Evolutionary conservation across 768 basidiomycete species (phyloP).

Genomic region (Mycena albidolilacea): DNA sequence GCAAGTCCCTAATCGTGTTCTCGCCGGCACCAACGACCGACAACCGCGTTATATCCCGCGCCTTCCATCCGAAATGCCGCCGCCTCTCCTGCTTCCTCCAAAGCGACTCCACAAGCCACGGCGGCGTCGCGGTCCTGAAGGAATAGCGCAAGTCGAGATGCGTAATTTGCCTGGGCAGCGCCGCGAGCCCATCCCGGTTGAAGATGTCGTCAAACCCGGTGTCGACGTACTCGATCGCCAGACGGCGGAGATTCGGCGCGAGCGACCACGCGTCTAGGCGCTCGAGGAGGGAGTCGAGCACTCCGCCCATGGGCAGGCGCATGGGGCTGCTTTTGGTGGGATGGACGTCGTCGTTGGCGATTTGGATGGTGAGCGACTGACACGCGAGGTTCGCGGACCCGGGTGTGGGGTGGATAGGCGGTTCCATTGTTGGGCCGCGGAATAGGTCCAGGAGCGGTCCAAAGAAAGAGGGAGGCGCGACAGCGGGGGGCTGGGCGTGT

Average conservation of each 20-base stretch:
- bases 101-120: conserved; percentile 1
- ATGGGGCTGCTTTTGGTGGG: neutral
- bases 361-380: conserved; percentile 30
- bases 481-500: neutral
- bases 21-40: conserved; percentile 11
- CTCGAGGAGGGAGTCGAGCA: conserved; percentile 28
- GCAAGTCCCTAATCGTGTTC: neutral
- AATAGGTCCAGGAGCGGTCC: neutral
- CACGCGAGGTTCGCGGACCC: conserved; percentile 22
- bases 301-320: conserved; percentile 23
- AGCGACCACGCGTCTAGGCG: conserved; percentile 9
- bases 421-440: neutral
- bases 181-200: conserved; percentile 2
- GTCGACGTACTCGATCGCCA: no score
- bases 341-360: conserved; percentile 9
- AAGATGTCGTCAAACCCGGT: conserved; percentile 27
- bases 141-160: conserved; percentile 26
- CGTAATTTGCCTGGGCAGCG: conserved; percentile 19
- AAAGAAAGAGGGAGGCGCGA: neutral
- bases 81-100: neutral
- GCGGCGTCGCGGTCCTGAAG: conserved; percentile 3
- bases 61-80: neutral
- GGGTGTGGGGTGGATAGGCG: neutral
- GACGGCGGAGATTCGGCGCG: no score
- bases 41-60: neutral